phyloP scores from a whole-genome alignment of 2,329 filamentous ascomycete species.

The Exophiala sideris region DNA sequence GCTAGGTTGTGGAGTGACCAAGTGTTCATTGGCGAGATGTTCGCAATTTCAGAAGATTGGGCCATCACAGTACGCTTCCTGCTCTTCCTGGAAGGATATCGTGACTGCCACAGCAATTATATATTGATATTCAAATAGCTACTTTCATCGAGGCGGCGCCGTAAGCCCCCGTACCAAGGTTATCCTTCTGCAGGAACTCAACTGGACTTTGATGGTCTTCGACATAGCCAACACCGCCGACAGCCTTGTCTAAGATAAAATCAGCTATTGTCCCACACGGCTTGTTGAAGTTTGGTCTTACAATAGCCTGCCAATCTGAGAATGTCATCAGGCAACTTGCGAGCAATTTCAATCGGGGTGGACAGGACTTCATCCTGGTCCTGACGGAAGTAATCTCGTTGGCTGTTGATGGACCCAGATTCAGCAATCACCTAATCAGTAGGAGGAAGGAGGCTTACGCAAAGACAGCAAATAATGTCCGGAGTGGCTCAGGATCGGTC shows the following conservation, averaged over 20 bases:
- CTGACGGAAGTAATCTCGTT: slow-evolving; percentile 2
- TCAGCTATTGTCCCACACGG: background rate
- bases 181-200: background rate
- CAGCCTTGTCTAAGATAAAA: background rate
- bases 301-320: slow-evolving; percentile 1
- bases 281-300: background rate
- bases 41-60: no score
- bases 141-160: background rate
- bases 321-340: slow-evolving; percentile 3
- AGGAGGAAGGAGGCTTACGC: background rate
- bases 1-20: no score
- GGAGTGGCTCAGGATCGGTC: background rate
- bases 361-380: slow-evolving; percentile 1
- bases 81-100: no score
- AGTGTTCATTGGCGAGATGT: no score
- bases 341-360: background rate
- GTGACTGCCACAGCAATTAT: background rate
- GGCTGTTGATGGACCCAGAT: background rate
- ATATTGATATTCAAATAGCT: background rate
- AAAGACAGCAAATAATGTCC: slow-evolving; percentile 2
- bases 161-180: background rate
- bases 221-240: background rate
- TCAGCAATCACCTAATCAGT: background rate
- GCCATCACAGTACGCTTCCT: no score
- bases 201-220: slow-evolving; percentile 2